A percentile compares a stretch with the other conserved stretches of the same genome.
These are phyloP conservation scores for Trichoderma sp. DNA, from an alignment of 2,329 filamentous ascomycete species.

Conservation along the genomic window DNA sequence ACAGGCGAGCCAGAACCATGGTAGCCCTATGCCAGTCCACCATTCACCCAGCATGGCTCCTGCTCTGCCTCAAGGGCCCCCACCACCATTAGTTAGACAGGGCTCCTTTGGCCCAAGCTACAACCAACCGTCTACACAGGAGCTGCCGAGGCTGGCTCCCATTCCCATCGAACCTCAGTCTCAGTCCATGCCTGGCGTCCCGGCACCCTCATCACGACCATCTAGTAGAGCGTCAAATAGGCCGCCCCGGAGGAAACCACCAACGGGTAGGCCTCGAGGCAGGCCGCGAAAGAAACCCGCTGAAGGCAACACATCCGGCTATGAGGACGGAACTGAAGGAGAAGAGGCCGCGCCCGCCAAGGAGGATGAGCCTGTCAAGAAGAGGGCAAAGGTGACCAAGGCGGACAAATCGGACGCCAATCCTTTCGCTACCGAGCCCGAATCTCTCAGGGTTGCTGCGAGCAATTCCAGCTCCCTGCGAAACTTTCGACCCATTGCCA, in stretches of 20 bases:
- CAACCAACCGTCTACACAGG: slow-evolving; percentile 31
- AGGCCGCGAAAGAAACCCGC: slow-evolving; percentile 56
- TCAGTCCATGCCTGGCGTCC: slow-evolving; percentile 26
- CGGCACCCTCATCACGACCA: slow-evolving; percentile 52
- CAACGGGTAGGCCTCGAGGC: slow-evolving; percentile 58
- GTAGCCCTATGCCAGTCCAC: not conserved
- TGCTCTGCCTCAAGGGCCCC: slow-evolving; percentile 38
- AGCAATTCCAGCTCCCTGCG: slow-evolving; percentile 88
- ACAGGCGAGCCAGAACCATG: slow-evolving; percentile 30
- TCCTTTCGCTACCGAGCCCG: slow-evolving; percentile 71
- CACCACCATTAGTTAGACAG: slow-evolving; percentile 27
- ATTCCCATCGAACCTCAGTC: slow-evolving; percentile 32
- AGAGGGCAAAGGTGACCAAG: slow-evolving; percentile 77
- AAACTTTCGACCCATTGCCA: slow-evolving; percentile 72
- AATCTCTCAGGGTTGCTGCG: slow-evolving; percentile 85
- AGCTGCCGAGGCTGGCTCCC: slow-evolving; percentile 40
- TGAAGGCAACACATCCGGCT: slow-evolving; percentile 71
- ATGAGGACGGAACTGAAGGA: slow-evolving; percentile 67
- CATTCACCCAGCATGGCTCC: slow-evolving; percentile 39
- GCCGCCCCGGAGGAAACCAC: slow-evolving; percentile 40
- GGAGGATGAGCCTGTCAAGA: slow-evolving; percentile 58
- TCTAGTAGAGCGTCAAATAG: slow-evolving; percentile 60
- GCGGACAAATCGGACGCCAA: slow-evolving; percentile 71
- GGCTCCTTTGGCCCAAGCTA: slow-evolving; percentile 32
- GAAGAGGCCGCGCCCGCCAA: slow-evolving; percentile 49